Conservation (phyloP, 768 basidiomycete species). For the Tulasnella sp. region DNA sequence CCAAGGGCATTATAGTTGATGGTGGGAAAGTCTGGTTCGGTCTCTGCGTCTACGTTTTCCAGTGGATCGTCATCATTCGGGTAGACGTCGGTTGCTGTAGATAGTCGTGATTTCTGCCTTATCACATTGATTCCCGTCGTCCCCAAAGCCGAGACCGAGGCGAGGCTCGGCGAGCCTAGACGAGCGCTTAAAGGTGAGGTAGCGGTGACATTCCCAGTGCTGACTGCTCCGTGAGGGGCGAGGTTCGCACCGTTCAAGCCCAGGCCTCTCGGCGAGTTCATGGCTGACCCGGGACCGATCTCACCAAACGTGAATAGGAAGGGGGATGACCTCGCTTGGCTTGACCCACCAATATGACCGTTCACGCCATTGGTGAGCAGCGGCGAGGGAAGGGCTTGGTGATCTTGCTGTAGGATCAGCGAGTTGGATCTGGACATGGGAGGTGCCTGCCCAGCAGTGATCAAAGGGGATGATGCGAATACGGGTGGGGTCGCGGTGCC, state of each 20-base stretch:
- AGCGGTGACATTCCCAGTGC: not conserved
- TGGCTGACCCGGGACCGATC: not conserved
- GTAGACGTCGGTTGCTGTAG: not conserved
- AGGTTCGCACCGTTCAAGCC: constrained; percentile 15
- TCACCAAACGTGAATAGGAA: constrained; percentile 14
- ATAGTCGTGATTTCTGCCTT: constrained; percentile 2
- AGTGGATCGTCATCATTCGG: not conserved
- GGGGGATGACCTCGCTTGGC: not conserved
- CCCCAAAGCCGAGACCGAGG: not conserved
- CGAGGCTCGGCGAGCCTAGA: not conserved
- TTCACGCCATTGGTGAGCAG: not conserved
- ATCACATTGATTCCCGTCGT: constrained; percentile 7
- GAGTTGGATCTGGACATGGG: constrained; percentile 1
- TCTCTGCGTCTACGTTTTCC: constrained; percentile 3
- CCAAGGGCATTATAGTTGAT: constrained; percentile 2
- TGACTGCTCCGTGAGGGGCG: not conserved
- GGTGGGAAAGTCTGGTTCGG: constrained; percentile 7
- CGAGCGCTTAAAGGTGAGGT: not conserved
- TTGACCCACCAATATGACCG: not conserved
- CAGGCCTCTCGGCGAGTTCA: constrained; percentile 5
- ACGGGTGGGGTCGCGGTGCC: not conserved
- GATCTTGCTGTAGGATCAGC: not conserved
- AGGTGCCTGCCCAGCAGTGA: not conserved
- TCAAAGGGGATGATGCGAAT: constrained; percentile 2
- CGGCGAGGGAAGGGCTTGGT: too few species aligned